Evolutionary conservation across 2,329 filamentous ascomycete species (phyloP), one percentile per base, ranked within the genome.

Genomic region (Juglanconis juglandina): DNA sequence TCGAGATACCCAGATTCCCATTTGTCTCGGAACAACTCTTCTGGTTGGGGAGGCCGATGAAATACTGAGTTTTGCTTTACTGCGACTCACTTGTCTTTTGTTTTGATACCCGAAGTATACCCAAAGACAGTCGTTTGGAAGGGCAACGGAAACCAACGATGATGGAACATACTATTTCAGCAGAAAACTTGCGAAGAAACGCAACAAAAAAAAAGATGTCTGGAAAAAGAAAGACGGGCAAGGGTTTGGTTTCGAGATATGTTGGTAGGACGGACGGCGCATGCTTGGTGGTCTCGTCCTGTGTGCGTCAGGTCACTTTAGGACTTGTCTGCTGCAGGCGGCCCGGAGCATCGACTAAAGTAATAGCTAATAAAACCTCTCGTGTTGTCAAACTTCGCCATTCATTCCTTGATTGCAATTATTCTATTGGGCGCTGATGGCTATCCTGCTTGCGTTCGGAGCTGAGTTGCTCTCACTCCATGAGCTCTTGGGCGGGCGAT

Each of bases 1-100:
- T 82, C 77, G 76, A 80, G 79, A 81, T 81, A 81, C 79, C 79
- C 79, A 77, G 75, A 62, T 63, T 67, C 79, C 76, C 79, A 77
- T 75, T 75, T 76, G 62, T 63, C 62, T 62, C 62, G 59, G 62
- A 62, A 59, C 62, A 59, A 56, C 56, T 62, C 57, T 47, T 62
- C 59, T 55, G 41, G 51, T 56, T 60, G 59, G 52, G 59, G 53
- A 62, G 61, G 52, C 53, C 53, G 60, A 59, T 53, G 57, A 51
- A 55, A 53, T 64, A 59, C 59, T 62, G 50, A 61, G 61, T 64
- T 51, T 64, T 64, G 59, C 67, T 63, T 63, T 64, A 57, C 65
- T 66, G 67, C 61, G 66, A 63, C 64, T 68, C 64, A 65, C 67
- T 51, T 66, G 66, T 66, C 64, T 66, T 69, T 68, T 65, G 65